phyloP scores from a whole-genome alignment of 192 early-diverging fungal species.

The Backusella australiensis region DNA sequence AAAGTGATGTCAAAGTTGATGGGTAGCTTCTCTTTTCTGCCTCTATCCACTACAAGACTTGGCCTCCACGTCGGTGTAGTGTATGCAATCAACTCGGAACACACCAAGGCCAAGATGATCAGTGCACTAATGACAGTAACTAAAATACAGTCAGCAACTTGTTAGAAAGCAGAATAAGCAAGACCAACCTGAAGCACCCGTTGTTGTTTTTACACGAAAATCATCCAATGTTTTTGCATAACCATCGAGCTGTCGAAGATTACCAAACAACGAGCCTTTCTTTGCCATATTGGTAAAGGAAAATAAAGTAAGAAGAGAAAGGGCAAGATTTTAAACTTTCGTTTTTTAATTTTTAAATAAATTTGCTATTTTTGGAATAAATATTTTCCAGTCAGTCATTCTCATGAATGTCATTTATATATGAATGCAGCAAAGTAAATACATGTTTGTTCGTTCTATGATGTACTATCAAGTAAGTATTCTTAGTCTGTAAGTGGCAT shows the following conservation, averaged over 20 bases:
- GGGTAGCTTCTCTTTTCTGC: slow-evolving; percentile 82
- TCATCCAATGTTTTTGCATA: slow-evolving; percentile 98
- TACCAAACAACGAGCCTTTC: slow-evolving; percentile 43
- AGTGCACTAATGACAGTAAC: slow-evolving; percentile 78
- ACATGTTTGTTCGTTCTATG: no score
- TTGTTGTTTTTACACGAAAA: slow-evolving; percentile 79
- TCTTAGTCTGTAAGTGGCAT: no score
- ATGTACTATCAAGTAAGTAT: no score
- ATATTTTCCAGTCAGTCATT: neutral
- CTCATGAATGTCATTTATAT: neutral
- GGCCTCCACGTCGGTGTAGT: slow-evolving; percentile 62
- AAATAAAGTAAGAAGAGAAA: neutral
- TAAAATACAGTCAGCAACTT: slow-evolving; percentile 12
- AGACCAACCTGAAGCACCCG: slow-evolving; percentile 68
- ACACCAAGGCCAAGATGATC: slow-evolving; percentile 72
- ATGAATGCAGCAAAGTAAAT: no score
- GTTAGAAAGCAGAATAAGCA: no score
- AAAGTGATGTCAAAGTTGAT: slow-evolving; percentile 92
- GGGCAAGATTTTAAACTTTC: neutral
- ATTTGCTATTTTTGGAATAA: neutral
- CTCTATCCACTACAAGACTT: slow-evolving; percentile 78
- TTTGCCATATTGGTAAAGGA: slow-evolving; percentile 37
- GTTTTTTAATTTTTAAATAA: neutral
- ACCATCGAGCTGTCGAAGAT: slow-evolving; percentile 70
- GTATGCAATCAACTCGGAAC: slow-evolving; percentile 86